These are phyloP conservation scores for Aeminium ludgeri DNA, from an alignment of 495 filamentous ascomycete species.

Conservation along the genomic window DNA sequence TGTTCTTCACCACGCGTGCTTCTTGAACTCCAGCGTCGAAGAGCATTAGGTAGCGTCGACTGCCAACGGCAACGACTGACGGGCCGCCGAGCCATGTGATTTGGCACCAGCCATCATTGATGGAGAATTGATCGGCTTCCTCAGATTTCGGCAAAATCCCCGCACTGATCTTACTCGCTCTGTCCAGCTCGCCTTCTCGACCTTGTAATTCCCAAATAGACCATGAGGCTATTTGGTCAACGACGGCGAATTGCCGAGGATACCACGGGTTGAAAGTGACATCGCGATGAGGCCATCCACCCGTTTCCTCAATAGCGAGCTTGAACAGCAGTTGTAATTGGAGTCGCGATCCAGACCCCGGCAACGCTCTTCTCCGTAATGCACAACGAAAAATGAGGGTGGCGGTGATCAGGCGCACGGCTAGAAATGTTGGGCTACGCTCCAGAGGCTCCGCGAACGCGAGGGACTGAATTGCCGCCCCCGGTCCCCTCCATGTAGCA, in stretches of 20 bases:
- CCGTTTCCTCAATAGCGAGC: slow-evolving; percentile 36
- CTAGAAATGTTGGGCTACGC: slow-evolving; percentile 15
- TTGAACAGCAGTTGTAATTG: slow-evolving; percentile 44
- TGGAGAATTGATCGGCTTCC: not conserved
- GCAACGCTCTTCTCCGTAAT: not conserved
- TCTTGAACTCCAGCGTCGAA: slow-evolving; percentile 13
- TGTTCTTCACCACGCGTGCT: slow-evolving; percentile 7
- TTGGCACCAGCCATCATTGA: slow-evolving; percentile 25
- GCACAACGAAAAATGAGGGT: slow-evolving; percentile 21
- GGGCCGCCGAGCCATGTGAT: slow-evolving; percentile 23
- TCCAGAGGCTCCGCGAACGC: slow-evolving; percentile 39
- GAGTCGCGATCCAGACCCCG: slow-evolving; percentile 33
- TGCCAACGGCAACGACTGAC: slow-evolving; percentile 22
- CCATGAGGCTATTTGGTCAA: slow-evolving; percentile 62
- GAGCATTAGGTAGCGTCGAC: slow-evolving; percentile 16
- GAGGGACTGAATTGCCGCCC: slow-evolving; percentile 47
- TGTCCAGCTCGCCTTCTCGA: not conserved
- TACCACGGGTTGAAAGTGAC: slow-evolving; percentile 65
- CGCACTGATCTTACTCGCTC: too few species aligned
- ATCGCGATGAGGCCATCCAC: slow-evolving; percentile 47
- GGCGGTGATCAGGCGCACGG: slow-evolving; percentile 15
- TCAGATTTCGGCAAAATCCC: not conserved
- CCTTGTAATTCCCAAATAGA: slow-evolving; percentile 52
- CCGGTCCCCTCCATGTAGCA: slow-evolving; percentile 36
- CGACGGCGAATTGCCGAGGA: slow-evolving; percentile 48